These are phyloP conservation scores for Hygrophila difformis DNA, from an alignment of 257 asterid species.

Conservation along the genomic window DNA sequence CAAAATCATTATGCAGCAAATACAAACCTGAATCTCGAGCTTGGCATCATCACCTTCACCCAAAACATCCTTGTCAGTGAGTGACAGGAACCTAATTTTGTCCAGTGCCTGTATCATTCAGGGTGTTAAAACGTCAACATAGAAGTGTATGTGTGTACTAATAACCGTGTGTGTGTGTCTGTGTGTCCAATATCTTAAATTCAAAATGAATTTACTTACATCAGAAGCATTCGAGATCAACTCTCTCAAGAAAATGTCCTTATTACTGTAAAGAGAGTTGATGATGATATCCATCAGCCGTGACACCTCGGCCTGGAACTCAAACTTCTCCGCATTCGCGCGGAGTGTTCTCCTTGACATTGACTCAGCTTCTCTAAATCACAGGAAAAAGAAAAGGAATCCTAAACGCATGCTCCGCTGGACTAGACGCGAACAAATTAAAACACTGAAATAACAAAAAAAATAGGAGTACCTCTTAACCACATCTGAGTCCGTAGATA, in stretches of 20 bases:
- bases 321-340: constrained; percentile 75
- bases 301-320: constrained; percentile 98
- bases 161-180: too few species aligned
- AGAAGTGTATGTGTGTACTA: too few species aligned
- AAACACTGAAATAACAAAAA: background rate
- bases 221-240: constrained; percentile 97
- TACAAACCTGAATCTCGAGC: constrained; percentile 87
- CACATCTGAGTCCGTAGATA: constrained; percentile 87
- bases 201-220: constrained; percentile 48
- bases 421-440: background rate
- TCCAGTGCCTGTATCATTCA: constrained; percentile 62
- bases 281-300: constrained; percentile 93
- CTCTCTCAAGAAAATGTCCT: constrained; percentile 92
- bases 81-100: constrained; percentile 84
- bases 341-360: constrained; percentile 69
- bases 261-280: constrained; percentile 95
- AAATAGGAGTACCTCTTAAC: constrained; percentile 62
- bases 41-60: constrained; percentile 86
- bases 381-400: constrained; percentile 13
- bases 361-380: constrained; percentile 72
- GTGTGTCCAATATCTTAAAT: background rate
- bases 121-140: background rate
- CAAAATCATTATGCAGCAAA: background rate
- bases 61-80: constrained; percentile 87
- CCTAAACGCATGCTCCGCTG: too few species aligned